Evolutionary conservation across 2,329 filamentous ascomycete species (phyloP), one percentile per base, ranked within the genome.

Genomic region (Rosellinia necatrix): DNA sequence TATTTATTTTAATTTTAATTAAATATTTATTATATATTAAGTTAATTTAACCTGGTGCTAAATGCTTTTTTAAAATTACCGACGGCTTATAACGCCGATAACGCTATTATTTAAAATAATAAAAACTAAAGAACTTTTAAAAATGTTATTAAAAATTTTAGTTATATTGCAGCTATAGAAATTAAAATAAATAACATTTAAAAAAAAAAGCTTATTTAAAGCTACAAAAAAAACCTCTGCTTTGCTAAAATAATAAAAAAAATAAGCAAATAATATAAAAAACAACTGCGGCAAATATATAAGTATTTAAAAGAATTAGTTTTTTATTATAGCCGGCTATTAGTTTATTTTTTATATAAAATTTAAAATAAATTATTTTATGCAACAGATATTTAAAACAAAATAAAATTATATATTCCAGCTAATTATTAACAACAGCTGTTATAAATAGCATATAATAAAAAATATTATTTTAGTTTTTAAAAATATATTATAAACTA

Each of bases 1-100:
- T 49, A 41, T 30, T 32, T 50, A 19, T 42, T 34, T 12, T 19
- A 50, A 35, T 50, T 25, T 50, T 21, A 43, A 1, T 21, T 50
- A 17, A 50, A 50, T 19, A 12, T 53, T 15, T 19, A 30, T 12
- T 53, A 53, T 53, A 53, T 38, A 30, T 38, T 46, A 38, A 50
- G 17, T 7, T 19, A 37, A 13, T n/a, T 52, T 27, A 43, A 52
- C 8, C 17, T 49, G 17, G 3, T 49, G 4, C 24, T 50, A 35
- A 50, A 50, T 8, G 3, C 9, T 17, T 27, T 50, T 19, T 50
- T 41, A 3, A 6, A 42, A 13, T 21, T 50, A 1, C 15, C 43
- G 19, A 50, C 13, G 21, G 17, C 6, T 10, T 10, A 17, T 27
- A 41, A 41, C 9, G 4, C 7, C 7, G 29, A 42, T 19, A 29